Conservation (phyloP, 1,284 basidiomycete genomes). For the Takashimella koratensis region DNA sequence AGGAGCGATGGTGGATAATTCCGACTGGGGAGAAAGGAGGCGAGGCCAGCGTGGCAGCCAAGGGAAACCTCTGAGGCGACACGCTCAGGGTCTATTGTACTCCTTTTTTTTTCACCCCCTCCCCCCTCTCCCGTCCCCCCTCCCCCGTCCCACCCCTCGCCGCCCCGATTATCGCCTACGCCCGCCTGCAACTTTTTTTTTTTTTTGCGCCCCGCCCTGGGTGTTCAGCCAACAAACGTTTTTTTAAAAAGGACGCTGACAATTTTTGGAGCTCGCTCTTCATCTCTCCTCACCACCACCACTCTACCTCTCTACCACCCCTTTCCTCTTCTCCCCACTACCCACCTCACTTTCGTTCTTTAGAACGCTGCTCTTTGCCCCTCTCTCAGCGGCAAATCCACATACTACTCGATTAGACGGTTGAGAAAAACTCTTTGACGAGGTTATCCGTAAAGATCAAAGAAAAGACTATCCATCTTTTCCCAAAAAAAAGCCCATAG, state of each 20-base stretch:
- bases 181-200: not conserved
- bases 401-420: not conserved
- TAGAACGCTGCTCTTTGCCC: not conserved
- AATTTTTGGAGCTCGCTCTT: not conserved
- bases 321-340: not conserved
- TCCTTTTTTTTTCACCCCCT: not conserved
- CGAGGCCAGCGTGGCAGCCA: not conserved
- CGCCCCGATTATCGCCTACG: too few relatives aligned
- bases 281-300: not conserved
- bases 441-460: not conserved
- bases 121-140: too few relatives aligned
- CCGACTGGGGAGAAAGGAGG: not conserved
- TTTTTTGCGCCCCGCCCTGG: too few relatives aligned
- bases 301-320: not conserved
- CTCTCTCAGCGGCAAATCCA: too few relatives aligned
- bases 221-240: too few relatives aligned
- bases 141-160: not conserved
- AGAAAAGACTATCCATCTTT: too few relatives aligned
- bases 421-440: not conserved
- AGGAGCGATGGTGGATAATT: too few relatives aligned
- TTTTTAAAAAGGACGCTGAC: not conserved
- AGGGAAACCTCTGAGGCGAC: not conserved
- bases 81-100: not conserved
- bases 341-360: not conserved
- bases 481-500: not conserved